A percentile compares a stretch with the other conserved stretches of the same genome.
Conservation (phyloP, 1,284 basidiomycete genomes). For the Taiwanofungus camphoratus region DNA sequence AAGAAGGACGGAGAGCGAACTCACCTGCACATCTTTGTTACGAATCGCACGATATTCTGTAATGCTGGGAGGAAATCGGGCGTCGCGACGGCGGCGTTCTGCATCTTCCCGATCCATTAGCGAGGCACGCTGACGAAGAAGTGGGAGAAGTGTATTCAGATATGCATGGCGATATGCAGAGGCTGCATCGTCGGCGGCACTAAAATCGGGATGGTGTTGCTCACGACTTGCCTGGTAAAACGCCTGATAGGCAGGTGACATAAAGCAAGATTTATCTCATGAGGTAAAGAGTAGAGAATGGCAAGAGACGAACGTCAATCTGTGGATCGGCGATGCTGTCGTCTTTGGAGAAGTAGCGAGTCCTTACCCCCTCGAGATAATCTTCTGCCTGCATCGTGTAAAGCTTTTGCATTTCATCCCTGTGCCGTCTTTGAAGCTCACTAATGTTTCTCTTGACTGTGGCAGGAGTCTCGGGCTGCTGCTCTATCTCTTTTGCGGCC, state of each 20-base stretch:
- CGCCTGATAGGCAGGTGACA: constrained; percentile 4
- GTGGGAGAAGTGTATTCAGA: constrained; percentile 30
- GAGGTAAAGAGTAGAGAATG: neutral
- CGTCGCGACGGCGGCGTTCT: constrained; percentile 32
- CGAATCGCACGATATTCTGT: constrained; percentile 39
- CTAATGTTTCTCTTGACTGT: constrained; percentile 14
- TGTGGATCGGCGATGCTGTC: constrained; percentile 9
- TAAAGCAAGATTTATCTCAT: neutral
- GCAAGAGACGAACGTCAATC: constrained; percentile 16
- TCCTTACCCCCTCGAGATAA: constrained; percentile 19
- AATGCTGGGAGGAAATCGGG: constrained; percentile 43
- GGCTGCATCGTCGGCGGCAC: constrained; percentile 14
- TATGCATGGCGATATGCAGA: constrained; percentile 36
- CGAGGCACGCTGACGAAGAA: constrained; percentile 26
- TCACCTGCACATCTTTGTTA: constrained; percentile 37
- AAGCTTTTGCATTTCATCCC: constrained; percentile 18
- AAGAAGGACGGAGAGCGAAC: neutral
- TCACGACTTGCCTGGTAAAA: constrained; percentile 8
- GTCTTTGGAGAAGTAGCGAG: constrained; percentile 19
- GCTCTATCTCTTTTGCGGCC: constrained; percentile 15
- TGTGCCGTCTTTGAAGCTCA: constrained; percentile 17
- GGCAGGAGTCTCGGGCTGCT: constrained; percentile 14
- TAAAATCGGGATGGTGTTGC: constrained; percentile 3
- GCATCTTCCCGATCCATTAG: constrained; percentile 29
- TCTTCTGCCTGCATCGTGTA: constrained; percentile 23